Percentiles rank a stretch among this genome's conserved stretches.
phyloP scores from a whole-genome alignment of 1,284 basidiomycete species.

The Tremellales sp. region DNA sequence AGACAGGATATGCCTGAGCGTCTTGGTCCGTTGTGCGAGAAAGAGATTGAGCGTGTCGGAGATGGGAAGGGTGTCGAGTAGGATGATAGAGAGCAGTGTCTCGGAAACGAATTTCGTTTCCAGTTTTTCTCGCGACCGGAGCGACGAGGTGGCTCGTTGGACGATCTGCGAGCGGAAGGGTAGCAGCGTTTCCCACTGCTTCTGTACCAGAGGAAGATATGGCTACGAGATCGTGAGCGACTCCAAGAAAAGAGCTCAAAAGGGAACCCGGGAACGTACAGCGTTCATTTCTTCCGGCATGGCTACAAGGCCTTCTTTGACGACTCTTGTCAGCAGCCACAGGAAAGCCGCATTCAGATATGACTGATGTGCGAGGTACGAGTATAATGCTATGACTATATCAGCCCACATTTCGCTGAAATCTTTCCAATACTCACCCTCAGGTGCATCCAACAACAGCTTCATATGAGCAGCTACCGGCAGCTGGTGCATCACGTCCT shows the following conservation, averaged over 20 bases:
- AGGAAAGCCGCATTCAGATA: slow-evolving; percentile 80
- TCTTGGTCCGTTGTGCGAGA: slow-evolving; percentile 66
- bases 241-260: neutral
- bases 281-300: slow-evolving; percentile 32
- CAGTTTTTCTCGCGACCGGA: slow-evolving; percentile 54
- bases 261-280: slow-evolving; percentile 18
- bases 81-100: slow-evolving; percentile 70
- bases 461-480: slow-evolving; percentile 81
- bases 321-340: slow-evolving; percentile 77
- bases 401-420: too few relatives aligned
- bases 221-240: slow-evolving; percentile 19
- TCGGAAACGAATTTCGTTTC: slow-evolving; percentile 57
- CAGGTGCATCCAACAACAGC: slow-evolving; percentile 78
- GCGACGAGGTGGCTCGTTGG: slow-evolving; percentile 69
- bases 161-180: slow-evolving; percentile 81
- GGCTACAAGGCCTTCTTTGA: slow-evolving; percentile 47
- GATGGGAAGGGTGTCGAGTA: slow-evolving; percentile 75
- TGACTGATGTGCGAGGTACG: slow-evolving; percentile 69
- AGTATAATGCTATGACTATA: slow-evolving; percentile 58
- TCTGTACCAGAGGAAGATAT: slow-evolving; percentile 67
- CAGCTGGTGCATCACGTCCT: slow-evolving; percentile 60
- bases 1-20: slow-evolving; percentile 53
- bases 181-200: slow-evolving; percentile 81
- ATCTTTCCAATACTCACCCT: slow-evolving; percentile 50
- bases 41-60: slow-evolving; percentile 65